Evolutionary conservation across 2,329 filamentous ascomycete genomes (phyloP).

Genomic region (Ophiostoma montium): DNA sequence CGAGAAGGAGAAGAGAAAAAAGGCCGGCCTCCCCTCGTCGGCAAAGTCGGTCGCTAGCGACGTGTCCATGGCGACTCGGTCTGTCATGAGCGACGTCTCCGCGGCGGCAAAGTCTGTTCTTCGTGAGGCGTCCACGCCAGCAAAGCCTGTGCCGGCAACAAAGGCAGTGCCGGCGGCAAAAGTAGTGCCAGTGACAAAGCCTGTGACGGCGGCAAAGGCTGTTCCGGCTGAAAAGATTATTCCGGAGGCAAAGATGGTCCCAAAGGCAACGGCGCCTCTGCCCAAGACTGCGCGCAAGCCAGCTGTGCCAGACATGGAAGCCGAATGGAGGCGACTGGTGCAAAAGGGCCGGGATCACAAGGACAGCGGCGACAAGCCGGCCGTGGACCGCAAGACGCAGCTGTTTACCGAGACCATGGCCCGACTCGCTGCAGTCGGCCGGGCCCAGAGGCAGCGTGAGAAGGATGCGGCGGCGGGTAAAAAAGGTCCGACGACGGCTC

Average conservation of each 20-base stretch:
- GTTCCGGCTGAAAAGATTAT: too few relatives aligned
- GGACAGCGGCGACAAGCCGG: background rate
- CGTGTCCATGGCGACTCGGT: background rate
- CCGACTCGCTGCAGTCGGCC: slow-evolving; percentile 9
- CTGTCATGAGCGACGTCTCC: too few relatives aligned
- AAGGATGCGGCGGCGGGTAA: background rate
- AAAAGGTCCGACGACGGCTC: background rate
- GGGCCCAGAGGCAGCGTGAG: slow-evolving; percentile 8
- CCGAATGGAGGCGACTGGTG: slow-evolving; percentile 10
- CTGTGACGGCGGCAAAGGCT: too few relatives aligned
- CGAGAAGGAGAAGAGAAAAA: slow-evolving; percentile 10
- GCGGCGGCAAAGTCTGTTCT: too few relatives aligned
- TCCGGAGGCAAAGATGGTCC: too few relatives aligned
- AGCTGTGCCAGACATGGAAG: background rate
- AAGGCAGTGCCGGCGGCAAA: too few relatives aligned
- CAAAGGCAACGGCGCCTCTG: background rate
- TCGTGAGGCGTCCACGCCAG: too few relatives aligned
- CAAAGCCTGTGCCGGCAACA: too few relatives aligned
- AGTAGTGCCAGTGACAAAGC: too few relatives aligned
- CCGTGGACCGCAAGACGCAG: slow-evolving; percentile 1
- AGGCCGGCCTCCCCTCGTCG: slow-evolving; percentile 18
- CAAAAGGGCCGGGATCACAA: background rate
- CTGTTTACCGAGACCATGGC: slow-evolving; percentile 13
- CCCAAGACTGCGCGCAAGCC: background rate
- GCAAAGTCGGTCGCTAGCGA: background rate